Conservation (phyloP, 805 yeast species). For the Torulaspora delbrueckii region DNA sequence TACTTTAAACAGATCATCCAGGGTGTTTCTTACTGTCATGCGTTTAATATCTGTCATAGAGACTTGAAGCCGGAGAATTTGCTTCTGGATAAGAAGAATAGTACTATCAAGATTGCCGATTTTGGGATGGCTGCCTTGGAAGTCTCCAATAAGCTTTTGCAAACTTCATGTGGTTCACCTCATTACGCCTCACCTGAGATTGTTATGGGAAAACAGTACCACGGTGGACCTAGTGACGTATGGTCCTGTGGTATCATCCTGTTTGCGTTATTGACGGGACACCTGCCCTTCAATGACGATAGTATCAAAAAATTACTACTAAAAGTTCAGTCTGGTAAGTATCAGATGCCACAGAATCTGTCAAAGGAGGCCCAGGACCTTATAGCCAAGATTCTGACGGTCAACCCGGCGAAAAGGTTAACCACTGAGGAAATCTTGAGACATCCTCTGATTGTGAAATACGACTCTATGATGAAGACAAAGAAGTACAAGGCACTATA, state of each 20-base stretch:
- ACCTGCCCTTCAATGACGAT: constrained; percentile 80
- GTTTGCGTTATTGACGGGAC: constrained; percentile 74
- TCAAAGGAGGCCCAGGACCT: constrained; percentile 64
- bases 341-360: constrained; percentile 63
- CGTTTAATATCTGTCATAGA: constrained; percentile 74
- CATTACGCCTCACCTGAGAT: constrained; percentile 89
- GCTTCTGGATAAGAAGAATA: constrained; percentile 54
- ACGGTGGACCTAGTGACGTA: constrained; percentile 80
- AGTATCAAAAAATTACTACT: constrained; percentile 63
- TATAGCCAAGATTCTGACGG: constrained; percentile 58
- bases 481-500: constrained; percentile 10
- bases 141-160: constrained; percentile 60
- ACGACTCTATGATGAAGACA: constrained; percentile 37
- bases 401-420: constrained; percentile 67
- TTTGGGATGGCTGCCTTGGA: constrained; percentile 89
- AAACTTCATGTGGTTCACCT: constrained; percentile 83
- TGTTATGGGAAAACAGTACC: constrained; percentile 70
- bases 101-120: constrained; percentile 74
- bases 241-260: constrained; percentile 87
- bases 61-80: constrained; percentile 81
- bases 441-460: constrained; percentile 78
- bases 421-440: constrained; percentile 58
- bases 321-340: constrained; percentile 73
- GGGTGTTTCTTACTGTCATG: constrained; percentile 79
- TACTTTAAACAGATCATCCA: constrained; percentile 72